A percentile compares a stretch with the other conserved stretches of the same genome.
These are phyloP conservation scores for Podospora comata DNA, from an alignment of 495 filamentous ascomycete genomes.

Conservation along the genomic window DNA sequence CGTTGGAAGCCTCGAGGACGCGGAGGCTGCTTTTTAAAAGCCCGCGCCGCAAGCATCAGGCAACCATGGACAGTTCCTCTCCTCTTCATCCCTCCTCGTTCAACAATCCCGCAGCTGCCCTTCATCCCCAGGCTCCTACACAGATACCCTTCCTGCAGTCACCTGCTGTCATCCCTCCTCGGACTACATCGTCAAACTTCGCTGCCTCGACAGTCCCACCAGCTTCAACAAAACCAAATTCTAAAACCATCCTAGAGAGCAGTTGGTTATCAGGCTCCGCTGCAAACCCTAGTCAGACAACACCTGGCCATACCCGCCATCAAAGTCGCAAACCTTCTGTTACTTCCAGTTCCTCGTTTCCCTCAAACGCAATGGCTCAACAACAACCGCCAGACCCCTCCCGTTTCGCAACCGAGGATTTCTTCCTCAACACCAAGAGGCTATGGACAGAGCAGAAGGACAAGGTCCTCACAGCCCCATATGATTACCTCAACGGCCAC, in stretches of 20 bases:
- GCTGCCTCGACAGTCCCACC: slow-evolving; percentile 17
- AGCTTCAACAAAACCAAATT: slow-evolving; percentile 44
- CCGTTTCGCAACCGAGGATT: slow-evolving; percentile 48
- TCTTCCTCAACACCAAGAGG: slow-evolving; percentile 37
- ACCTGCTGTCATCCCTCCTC: slow-evolving; percentile 67
- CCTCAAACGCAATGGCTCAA: slow-evolving; percentile 33
- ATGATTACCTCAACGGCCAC: slow-evolving; percentile 77
- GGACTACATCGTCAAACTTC: slow-evolving; percentile 60
- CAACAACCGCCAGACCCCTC: slow-evolving; percentile 40
- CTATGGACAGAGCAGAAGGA: slow-evolving; percentile 72
- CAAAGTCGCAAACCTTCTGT: slow-evolving; percentile 38
- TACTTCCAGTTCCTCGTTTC: slow-evolving; percentile 29
- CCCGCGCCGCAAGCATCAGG: slow-evolving; percentile 26
- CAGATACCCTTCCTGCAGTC: slow-evolving; percentile 43
- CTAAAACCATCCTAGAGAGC: slow-evolving; percentile 54
- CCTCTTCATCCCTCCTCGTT: slow-evolving; percentile 14
- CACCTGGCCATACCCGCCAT: slow-evolving; percentile 27
- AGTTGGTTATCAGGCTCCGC: slow-evolving; percentile 48
- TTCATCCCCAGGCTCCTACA: slow-evolving; percentile 17
- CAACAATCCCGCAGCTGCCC: background rate
- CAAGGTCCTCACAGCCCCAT: slow-evolving; percentile 77
- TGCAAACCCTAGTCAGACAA: slow-evolving; percentile 6
- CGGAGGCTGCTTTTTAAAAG: slow-evolving; percentile 27
- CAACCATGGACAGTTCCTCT: slow-evolving; percentile 28
- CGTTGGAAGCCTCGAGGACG: slow-evolving; percentile 1